Base-by-base conservation (phyloP, 345 rosid species). In the Lepidium didymum region DNA sequence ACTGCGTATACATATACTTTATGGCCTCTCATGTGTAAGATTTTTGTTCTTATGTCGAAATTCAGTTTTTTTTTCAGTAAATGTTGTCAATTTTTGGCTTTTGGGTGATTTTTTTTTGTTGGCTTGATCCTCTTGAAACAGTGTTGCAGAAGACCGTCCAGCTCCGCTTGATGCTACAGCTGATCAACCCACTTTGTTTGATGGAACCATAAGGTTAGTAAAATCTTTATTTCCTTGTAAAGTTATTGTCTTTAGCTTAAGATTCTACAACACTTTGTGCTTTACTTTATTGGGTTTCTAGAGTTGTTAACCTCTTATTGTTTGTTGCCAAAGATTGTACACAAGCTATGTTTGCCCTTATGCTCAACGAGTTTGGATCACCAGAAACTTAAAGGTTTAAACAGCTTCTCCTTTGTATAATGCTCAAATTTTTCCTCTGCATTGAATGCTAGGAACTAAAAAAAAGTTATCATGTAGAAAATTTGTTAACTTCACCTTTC, bases 341-440 rank as follows among this genome's bases (percentile, higher is more conserved):
- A 79, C 83, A 23, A 40, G 58, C 56, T 81, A 84, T 51, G 1
- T 62, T 7, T 88, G 98, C 72, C 98, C 98, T 21, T 93, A 4
- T 72, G 91, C 94, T 7, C 97, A 88, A 72, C 90, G 98, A 31
- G 97, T 76, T 58, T 90, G 98, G 98, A 90, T 93, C 87, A 86
- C 96, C 65, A 82, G 98, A 72, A 88, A 93, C 73, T 66, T 73
- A 64, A 90, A 90, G 97, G 96, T 88, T 16, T 69, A 46, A 46
- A 51, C 18, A 38, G 10, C 63, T 57, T 50, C n/a, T 27, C n/a
- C 31, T 54, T 53, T 53, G 29, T 41, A 11, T 19, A 23, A 67
- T 13, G 45, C 56, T 56, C 18, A 34, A 16, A 3, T 44, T 5
- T 14, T 29, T 60, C 29, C 6, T 25, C 7, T 60, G n/a, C 27